phyloP scores from a whole-genome alignment of 2,329 filamentous ascomycete species.

The Chaetomium strumarium region DNA sequence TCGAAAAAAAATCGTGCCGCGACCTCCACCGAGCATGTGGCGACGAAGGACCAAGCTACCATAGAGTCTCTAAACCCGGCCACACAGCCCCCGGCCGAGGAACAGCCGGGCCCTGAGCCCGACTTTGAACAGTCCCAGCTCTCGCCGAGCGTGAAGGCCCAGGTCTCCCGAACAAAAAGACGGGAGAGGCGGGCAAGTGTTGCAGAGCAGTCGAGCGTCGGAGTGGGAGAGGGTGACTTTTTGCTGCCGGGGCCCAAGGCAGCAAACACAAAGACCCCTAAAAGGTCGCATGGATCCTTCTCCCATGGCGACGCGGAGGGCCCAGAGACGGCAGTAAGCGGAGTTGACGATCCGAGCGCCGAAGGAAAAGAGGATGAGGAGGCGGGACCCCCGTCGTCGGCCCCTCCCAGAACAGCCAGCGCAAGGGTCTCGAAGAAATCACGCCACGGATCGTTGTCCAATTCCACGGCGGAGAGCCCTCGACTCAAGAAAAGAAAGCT shows the following conservation, averaged over 20 bases:
- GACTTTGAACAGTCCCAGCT: not conserved
- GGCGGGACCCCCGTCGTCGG: not conserved
- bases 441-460: not conserved
- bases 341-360: not conserved
- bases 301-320: not conserved
- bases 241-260: not conserved
- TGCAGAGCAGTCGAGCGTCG: not conserved
- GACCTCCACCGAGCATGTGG: not conserved
- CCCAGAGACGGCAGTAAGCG: too few relatives aligned
- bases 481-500: slow-evolving; percentile 3
- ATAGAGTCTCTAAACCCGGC: not conserved
- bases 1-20: not conserved
- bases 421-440: not conserved
- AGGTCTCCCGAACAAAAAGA: slow-evolving; percentile 5
- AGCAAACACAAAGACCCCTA: not conserved
- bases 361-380: not conserved
- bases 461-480: not conserved
- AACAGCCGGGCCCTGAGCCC: not conserved
- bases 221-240: not conserved
- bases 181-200: slow-evolving; percentile 2
- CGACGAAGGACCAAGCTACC: not conserved
- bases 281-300: not conserved
- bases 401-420: not conserved
- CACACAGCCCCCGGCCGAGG: not conserved
- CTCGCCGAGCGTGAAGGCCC: slow-evolving; percentile 7